A percentile compares a stretch with the other conserved stretches of the same genome.
Evolutionary conservation across 306 rosid species (phyloP).

Genomic region (Medicago arabica): DNA sequence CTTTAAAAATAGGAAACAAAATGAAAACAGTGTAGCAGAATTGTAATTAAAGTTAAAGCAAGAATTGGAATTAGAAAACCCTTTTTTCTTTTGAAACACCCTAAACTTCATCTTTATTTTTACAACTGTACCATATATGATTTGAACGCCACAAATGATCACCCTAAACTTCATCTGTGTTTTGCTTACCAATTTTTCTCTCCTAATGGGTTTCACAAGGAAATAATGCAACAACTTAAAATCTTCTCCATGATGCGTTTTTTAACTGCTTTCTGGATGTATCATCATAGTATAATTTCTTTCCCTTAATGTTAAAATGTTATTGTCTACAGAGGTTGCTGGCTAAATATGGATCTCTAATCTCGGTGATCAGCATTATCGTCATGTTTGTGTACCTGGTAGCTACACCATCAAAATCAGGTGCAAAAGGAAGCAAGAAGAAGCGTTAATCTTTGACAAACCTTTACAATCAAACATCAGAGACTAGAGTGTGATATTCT

Average conservation of each 20-base stretch:
- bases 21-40: background rate
- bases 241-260: slow-evolving; percentile 1
- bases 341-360: slow-evolving; percentile 86
- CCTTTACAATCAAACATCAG: slow-evolving; percentile 33
- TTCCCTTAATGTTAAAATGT: slow-evolving; percentile 31
- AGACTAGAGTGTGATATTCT: slow-evolving; percentile 40
- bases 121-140: too few species aligned
- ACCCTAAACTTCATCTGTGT: background rate
- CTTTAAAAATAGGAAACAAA: background rate
- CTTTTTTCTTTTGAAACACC: background rate
- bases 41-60: background rate
- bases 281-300: background rate
- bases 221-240: slow-evolving; percentile 7
- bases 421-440: slow-evolving; percentile 93
- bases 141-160: too few species aligned
- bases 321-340: slow-evolving; percentile 72
- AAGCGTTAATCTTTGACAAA: slow-evolving; percentile 64
- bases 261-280: slow-evolving; percentile 8
- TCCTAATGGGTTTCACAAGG: background rate
- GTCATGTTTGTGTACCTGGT: slow-evolving; percentile 76
- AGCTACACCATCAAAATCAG: slow-evolving; percentile 79
- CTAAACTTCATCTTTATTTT: background rate
- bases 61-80: background rate
- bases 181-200: background rate
- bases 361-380: slow-evolving; percentile 78